Base-by-base conservation (phyloP, 768 basidiomycete species). In the Serpula lacrymans region DNA sequence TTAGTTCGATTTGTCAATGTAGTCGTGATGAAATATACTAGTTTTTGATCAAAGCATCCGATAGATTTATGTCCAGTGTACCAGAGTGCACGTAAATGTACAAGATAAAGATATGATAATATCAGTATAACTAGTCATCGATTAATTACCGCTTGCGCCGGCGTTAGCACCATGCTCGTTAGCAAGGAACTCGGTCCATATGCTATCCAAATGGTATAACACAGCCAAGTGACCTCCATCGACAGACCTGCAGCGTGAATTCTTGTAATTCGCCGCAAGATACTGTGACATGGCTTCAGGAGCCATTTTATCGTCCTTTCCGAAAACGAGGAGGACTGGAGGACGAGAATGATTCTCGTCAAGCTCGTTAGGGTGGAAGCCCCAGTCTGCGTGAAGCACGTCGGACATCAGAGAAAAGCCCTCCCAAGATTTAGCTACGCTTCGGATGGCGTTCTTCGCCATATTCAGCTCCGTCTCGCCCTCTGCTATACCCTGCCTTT, bases 331-430 rank as follows among this genome's bases (percentile, higher is more conserved):
- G 39, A 76, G 50, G 17, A 82, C 69, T 2, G 63, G 69, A 22
- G 71, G 68, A 25, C 53, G 56, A 38, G 64, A 59, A 48, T 76
- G 71, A 17, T 63, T 67, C 21, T 68, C 71, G 43, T 78, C 71
- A 36, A 77, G 56, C 4, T 48, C 48, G 26, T 62, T 56, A 3
- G 72, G 71, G 11, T 46, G 48, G 47, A 70, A 76, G 5, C 68
- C 76, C 77, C 78, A 81, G 40, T 72, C 72, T 12, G 70, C 66
- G 33, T 78, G 72, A 37, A 73, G 56, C 21, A 75, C 54, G 22
- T 57, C 48, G 6, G 68, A 40, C 38, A 66, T 48, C 33, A 71
- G 70, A 42, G 69, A 58, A 48, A 77, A 77, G 1, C 79, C 80
- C 30, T 64, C 70, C 76, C 77, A 77, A 34, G 73, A 62, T 23